Percentiles rank a stretch among this genome's conserved stretches.
Conservation (phyloP, 2,329 filamentous ascomycete species). For the Ophioceras dolichostomum region DNA sequence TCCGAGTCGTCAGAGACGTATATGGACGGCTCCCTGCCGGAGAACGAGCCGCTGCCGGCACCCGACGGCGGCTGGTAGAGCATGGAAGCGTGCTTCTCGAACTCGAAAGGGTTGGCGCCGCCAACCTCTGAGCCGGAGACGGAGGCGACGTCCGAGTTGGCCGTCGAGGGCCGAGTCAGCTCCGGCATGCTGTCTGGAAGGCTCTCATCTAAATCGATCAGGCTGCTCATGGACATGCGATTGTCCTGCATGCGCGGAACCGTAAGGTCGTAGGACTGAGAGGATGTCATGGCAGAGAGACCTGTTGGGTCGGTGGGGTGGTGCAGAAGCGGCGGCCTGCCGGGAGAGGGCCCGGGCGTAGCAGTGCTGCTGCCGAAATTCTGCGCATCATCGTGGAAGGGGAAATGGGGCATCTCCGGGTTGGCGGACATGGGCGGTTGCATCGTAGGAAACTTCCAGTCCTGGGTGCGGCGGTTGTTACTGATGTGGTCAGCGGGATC, state of each 20-base stretch:
- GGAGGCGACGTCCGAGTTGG: constrained; percentile 45
- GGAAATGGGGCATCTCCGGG: constrained; percentile 32
- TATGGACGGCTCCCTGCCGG: constrained; percentile 42
- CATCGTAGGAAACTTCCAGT: constrained; percentile 42
- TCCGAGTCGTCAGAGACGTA: constrained; percentile 49
- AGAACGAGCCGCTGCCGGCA: constrained; percentile 15
- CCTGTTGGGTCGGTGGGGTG: constrained; percentile 32
- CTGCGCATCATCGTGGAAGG: constrained; percentile 20
- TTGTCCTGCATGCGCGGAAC: constrained; percentile 17
- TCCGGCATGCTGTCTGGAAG: constrained; percentile 35
- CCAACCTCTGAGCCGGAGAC: constrained; percentile 44
- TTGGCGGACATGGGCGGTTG: constrained; percentile 34
- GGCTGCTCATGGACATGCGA: constrained; percentile 20
- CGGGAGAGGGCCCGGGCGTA: constrained; percentile 14
- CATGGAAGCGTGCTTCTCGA: constrained; percentile 51
- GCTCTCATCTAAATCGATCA: constrained; percentile 22
- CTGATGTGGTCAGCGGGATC: constrained; percentile 41
- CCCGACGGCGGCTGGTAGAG: constrained; percentile 24
- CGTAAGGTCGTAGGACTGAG: constrained; percentile 22
- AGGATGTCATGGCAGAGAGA: too few species aligned
- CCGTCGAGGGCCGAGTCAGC: constrained; percentile 41
- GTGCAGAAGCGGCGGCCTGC: constrained; percentile 29
- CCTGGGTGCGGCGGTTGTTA: constrained; percentile 24
- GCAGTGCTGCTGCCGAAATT: constrained; percentile 7
- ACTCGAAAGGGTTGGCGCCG: constrained; percentile 45